Evolutionary conservation across 2,329 filamentous ascomycete genomes (phyloP).

Genomic region (Cylindrodendrum hubeiense): DNA sequence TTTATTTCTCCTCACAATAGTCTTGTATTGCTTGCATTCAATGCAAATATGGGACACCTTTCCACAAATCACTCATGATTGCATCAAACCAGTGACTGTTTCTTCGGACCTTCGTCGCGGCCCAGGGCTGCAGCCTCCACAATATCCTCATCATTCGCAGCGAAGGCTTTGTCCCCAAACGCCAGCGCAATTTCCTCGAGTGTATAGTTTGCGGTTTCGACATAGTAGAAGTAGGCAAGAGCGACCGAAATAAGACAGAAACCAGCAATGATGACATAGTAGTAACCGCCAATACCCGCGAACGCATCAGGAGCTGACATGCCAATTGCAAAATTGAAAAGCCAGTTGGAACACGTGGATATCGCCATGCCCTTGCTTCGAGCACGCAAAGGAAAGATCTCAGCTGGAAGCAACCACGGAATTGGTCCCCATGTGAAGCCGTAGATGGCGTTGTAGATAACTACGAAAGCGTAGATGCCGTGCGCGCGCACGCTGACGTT

Average conservation of each 20-base stretch:
- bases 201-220: constrained; percentile 53
- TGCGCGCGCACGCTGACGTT: constrained; percentile 47
- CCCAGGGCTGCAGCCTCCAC: neutral
- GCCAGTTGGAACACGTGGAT: constrained; percentile 53
- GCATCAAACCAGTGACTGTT: neutral
- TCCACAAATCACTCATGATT: too few species aligned
- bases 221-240: constrained; percentile 56
- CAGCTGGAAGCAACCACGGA: constrained; percentile 50
- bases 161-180: constrained; percentile 56
- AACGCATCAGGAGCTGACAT: constrained; percentile 58
- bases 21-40: too few species aligned
- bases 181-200: constrained; percentile 55
- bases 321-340: constrained; percentile 45
- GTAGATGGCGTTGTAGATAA: constrained; percentile 47
- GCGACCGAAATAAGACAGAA: constrained; percentile 50
- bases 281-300: constrained; percentile 55
- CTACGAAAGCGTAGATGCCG: constrained; percentile 53
- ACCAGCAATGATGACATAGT: constrained; percentile 55
- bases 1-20: too few species aligned
- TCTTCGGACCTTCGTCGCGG: neutral
- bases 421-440: constrained; percentile 53
- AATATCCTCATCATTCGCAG: constrained; percentile 24
- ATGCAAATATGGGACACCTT: too few species aligned
- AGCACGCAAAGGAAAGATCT: constrained; percentile 51
- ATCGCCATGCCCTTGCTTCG: constrained; percentile 56